Evolutionary conservation across 805 yeast species (phyloP), one percentile per base, ranked within the genome.

Genomic region (Diddensiella santjacobensis): DNA sequence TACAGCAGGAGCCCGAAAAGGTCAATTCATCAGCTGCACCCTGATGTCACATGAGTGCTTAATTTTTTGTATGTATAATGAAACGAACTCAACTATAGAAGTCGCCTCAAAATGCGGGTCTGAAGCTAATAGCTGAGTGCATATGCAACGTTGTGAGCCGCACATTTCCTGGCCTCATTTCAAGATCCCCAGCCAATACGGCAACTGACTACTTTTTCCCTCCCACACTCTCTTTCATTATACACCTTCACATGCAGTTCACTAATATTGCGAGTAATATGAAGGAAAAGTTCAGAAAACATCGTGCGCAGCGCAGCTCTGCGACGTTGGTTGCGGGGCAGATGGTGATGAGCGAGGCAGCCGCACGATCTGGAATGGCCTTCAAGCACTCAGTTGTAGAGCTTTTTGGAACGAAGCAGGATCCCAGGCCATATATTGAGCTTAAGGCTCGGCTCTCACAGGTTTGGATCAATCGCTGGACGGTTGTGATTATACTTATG

Each of bases 401-500:
- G 15, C 20, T 35, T 10, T 35, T 35, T 17, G 38, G 38, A 35
- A 15, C 8, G 8, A 40, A n/a, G 4, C 18, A 23, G 24, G 43
- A 40, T 6, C 44, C 37, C 3, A 38, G 35, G 11, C 53, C 58
- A 8, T 55, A 44, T 26, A 45, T 56, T 22, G 58, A 48, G 4
- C 38, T 62, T 2, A 42, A 51, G 15, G 68, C 65, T 1, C 49
- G 68, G n/a, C 45, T 67, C 1, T 57, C 68, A 0, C 72, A 67
- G 43, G 59, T 60, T 1, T 65, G 67, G 67, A 36, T 86, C 18
- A 85, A 87, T 59, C 75, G 79, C 49, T 79, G 77, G 58, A 75
- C 95, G 0, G 50, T 89, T 0, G 58, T 79, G 1, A 49, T 83
- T 11, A 54, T 78, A 0, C 62, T 91, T 1, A 69, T 84, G 6